Conservation (phyloP, 176 grass and related monocot species). For the Musa itinerans region DNA sequence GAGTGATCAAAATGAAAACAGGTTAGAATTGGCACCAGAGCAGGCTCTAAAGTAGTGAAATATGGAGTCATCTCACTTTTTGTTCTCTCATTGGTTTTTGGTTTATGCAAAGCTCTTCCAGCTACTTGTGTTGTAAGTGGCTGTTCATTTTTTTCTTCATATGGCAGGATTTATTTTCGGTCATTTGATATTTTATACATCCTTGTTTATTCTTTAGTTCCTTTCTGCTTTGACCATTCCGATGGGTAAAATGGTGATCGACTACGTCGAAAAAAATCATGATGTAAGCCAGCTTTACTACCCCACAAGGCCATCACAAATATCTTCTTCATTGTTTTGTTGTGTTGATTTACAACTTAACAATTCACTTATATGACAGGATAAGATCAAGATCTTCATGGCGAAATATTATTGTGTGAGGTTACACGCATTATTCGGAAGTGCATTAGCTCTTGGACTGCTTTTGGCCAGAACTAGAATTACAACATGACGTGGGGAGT, state of each 20-base stretch:
- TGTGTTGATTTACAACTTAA: conserved; percentile 9
- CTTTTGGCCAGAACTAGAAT: conserved; percentile 44
- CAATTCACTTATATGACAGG: conserved; percentile 34
- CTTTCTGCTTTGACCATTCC: conserved; percentile 53
- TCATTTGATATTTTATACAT: not conserved
- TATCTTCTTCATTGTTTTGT: not conserved
- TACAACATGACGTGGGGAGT: not conserved
- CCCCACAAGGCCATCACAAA: not conserved
- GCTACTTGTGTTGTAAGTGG: conserved; percentile 48
- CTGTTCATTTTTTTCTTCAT: conserved; percentile 10
- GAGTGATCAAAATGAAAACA: conserved; percentile 18
- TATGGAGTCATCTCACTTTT: conserved; percentile 44
- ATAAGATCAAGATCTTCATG: conserved; percentile 86
- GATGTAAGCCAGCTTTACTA: conserved; percentile 27
- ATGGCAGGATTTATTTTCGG: not conserved
- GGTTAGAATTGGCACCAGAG: conserved; percentile 70
- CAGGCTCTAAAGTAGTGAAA: conserved; percentile 42
- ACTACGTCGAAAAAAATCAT: conserved; percentile 66
- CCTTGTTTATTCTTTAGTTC: conserved; percentile 29
- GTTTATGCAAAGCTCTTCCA: conserved; percentile 52
- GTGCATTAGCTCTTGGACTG: conserved; percentile 62
- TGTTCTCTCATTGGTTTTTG: conserved; percentile 41
- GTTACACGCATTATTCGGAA: conserved; percentile 71
- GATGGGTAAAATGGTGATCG: conserved; percentile 46
- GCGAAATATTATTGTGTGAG: conserved; percentile 88